phyloP scores from a whole-genome alignment of 805 yeast species.

The Cyberlindnera petersonii region DNA sequence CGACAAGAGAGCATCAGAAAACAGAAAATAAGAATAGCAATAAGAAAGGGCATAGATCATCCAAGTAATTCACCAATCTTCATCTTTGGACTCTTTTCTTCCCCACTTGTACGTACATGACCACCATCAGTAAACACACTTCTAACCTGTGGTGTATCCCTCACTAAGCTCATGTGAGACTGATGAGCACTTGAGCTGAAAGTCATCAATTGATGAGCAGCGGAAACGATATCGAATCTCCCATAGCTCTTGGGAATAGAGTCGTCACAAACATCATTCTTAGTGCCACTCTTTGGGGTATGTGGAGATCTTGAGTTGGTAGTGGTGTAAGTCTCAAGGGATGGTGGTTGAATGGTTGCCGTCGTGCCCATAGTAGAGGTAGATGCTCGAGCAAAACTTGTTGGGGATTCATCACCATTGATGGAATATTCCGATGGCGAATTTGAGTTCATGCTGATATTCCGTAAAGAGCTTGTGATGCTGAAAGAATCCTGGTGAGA shows the following conservation, averaged over 20 bases:
- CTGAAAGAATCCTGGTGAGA: slow-evolving; percentile 1
- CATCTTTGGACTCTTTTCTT: slow-evolving; percentile 15
- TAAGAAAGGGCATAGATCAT: neutral
- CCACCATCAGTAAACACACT: neutral
- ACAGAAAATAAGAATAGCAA: neutral
- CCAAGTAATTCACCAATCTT: slow-evolving; percentile 20
- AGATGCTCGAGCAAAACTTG: neutral
- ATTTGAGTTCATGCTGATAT: neutral
- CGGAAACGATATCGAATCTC: slow-evolving; percentile 24
- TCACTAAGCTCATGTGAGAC: slow-evolving; percentile 4
- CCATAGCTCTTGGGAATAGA: slow-evolving; percentile 23
- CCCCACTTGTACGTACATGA: no score
- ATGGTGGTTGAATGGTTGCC: neutral
- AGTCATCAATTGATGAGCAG: slow-evolving; percentile 26
- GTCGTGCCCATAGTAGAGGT: neutral
- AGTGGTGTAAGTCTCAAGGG: slow-evolving; percentile 4
- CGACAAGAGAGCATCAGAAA: neutral
- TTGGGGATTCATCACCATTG: neutral
- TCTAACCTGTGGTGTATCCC: slow-evolving; percentile 4
- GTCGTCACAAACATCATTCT: neutral
- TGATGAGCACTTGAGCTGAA: slow-evolving; percentile 11
- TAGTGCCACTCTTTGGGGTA: neutral
- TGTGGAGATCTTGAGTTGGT: neutral
- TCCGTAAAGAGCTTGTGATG: slow-evolving; percentile 3
- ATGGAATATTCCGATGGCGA: slow-evolving; percentile 1